Evolutionary conservation across 345 rosid species (phyloP).

Genomic region (sweet orange (Citrus sinensis)): DVS_A1.0 CM039161.1:22538001-22538500

Average conservation of each 20-base stretch:
- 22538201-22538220: constrained; percentile 38
- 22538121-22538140: background rate
- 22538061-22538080: background rate
- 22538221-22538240: background rate
- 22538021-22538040: background rate
- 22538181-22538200: constrained; percentile 29
- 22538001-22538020: background rate
- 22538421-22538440: background rate
- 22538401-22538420: constrained; percentile 2
- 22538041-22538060: background rate
- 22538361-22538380: constrained; percentile 82
- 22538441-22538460: background rate
- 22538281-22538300: constrained; percentile 97
- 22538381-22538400: constrained; percentile 11
- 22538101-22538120: constrained; percentile 5
- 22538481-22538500: background rate
- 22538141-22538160: background rate
- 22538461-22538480: background rate
- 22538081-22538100: background rate
- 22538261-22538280: constrained; percentile 96
- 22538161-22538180: constrained; percentile 24
- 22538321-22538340: constrained; percentile 90
- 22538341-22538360: constrained; percentile 84
- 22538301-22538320: constrained; percentile 94
- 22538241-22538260: constrained; percentile 85